Percentiles rank a stretch among this genome's conserved stretches.
These are phyloP conservation scores for Geotrichum restrictum DNA, from an alignment of 1,139 yeast genomes.

Conservation along the genomic window DNA sequence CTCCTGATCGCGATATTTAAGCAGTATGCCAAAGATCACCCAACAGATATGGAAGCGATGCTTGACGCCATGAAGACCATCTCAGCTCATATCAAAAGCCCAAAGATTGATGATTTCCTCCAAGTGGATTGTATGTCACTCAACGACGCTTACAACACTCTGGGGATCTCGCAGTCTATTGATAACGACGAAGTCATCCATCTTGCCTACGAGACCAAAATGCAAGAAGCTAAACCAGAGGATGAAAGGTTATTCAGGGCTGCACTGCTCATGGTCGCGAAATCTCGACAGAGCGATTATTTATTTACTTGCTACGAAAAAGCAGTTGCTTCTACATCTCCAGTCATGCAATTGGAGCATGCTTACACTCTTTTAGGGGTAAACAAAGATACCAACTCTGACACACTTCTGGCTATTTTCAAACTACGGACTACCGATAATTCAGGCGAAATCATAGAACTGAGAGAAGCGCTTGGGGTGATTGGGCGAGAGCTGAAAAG, in stretches of 20 bases:
- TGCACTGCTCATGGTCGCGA: conserved; percentile 59
- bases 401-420: conserved; percentile 28
- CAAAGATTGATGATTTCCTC: conserved; percentile 44
- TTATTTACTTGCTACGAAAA: conserved; percentile 36
- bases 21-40: conserved; percentile 20
- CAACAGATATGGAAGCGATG: conserved; percentile 25
- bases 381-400: conserved; percentile 22
- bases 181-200: conserved; percentile 18
- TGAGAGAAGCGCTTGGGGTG: conserved; percentile 36
- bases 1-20: conserved; percentile 32
- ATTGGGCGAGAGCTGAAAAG: conserved; percentile 35
- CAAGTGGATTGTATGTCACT: conserved; percentile 54
- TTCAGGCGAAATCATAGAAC: conserved; percentile 32
- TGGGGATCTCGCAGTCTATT: conserved; percentile 10
- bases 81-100: conserved; percentile 37
- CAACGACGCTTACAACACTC: conserved; percentile 49
- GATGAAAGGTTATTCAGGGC: conserved; percentile 30
- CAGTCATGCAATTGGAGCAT: conserved; percentile 47
- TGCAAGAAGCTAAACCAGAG: conserved; percentile 8
- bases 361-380: conserved; percentile 52
- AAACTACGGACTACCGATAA: conserved; percentile 35
- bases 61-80: too few species aligned
- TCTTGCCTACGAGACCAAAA: conserved; percentile 17
- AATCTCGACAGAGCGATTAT: conserved; percentile 46
- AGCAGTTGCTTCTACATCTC: conserved; percentile 22